Base-by-base conservation (phyloP, 2,329 filamentous ascomycete species). In the Fusarium camptoceras region DNA sequence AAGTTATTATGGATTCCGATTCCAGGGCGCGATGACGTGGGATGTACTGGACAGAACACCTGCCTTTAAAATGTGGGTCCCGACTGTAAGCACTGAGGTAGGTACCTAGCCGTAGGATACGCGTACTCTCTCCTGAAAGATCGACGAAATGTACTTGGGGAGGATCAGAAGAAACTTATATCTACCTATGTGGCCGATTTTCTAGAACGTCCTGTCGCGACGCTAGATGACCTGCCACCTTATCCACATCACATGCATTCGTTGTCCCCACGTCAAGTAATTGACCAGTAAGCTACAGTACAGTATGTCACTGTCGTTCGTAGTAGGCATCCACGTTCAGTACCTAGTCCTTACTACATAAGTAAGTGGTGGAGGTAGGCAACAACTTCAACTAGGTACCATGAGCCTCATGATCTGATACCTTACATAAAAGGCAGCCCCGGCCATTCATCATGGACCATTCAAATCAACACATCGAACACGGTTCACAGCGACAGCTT, bases 21-120 rank as follows among this genome's bases (percentile, higher is more conserved):
- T 41, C 47, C 44, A 71, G 59, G 58, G 49, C 64, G 64, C 43
- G 53, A 71, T 71, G 68, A 71, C 68, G 68, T 71, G 68, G 55
- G 43, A 65, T 51, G 44, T 42, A 41, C 59, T 55, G 46, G 39
- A 51, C 41, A 59, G 43, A 51, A 20, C 30, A 30, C 42, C 64
- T 62, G 68, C 53, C 68, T 65, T 70, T 65, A 71, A 71, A 64
- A 42, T 71, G 28, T 55, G 68, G 68, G 60, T 22, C 48, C 12
- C 18, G 9, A 6, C 6, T 51, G 34, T 41, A 25, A 31, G 16
- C 16, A 12, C 11, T 15, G n/a, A n/a, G n/a, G n/a, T 14, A 61
- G 37, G 67, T 66, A 61, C 55, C 43, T 31, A 30, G 16, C 39
- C n/a, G 25, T 10, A n/a, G n/a, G 24, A 18, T 14, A 27, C 18